phyloP scores from a whole-genome alignment of 176 grass and related monocot species.

The Eremochloa ophiuroides region DNA sequence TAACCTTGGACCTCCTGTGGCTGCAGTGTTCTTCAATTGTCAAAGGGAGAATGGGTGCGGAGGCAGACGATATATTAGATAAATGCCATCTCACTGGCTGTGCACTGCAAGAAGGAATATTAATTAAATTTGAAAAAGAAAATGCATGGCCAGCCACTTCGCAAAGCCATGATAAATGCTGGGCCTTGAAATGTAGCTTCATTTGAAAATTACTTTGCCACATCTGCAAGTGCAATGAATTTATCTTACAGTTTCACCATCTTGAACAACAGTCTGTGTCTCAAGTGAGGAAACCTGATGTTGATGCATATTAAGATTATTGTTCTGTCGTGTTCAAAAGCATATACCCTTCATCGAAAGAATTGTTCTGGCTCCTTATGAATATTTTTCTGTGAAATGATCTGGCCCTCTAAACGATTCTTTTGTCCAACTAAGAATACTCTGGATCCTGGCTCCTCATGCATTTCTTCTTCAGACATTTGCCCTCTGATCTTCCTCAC shows the following conservation, averaged over 20 bases:
- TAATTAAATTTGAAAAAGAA: constrained; percentile 7
- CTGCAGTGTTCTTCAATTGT: constrained; percentile 86
- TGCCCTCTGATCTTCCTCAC: constrained; percentile 37
- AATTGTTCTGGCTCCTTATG: too few relatives aligned
- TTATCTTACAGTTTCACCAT: constrained; percentile 1
- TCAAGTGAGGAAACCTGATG: constrained; percentile 7
- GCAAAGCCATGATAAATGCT: constrained; percentile 11
- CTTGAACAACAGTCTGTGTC: constrained; percentile 3
- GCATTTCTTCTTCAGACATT: constrained; percentile 31
- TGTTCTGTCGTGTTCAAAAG: constrained; percentile 21
- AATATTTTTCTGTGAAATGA: too few relatives aligned
- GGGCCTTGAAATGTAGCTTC: constrained; percentile 36
- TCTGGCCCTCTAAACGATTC: constrained; percentile 25
- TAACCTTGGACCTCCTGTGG: constrained; percentile 67
- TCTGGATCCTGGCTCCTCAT: constrained; percentile 43
- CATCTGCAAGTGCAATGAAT: constrained; percentile 10
- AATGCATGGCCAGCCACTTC: constrained; percentile 18
- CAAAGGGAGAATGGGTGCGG: constrained; percentile 94
- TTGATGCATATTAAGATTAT: constrained; percentile 3
- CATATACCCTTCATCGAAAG: constrained; percentile 7
- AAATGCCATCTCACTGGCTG: constrained; percentile 19
- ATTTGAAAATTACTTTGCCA: constrained; percentile 24
- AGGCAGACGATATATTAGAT: constrained; percentile 80
- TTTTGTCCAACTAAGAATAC: constrained; percentile 41
- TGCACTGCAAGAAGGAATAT: constrained; percentile 17